Conservation (phyloP, 2,329 filamentous ascomycete genomes). For the Sclerotinia minor region DNA sequence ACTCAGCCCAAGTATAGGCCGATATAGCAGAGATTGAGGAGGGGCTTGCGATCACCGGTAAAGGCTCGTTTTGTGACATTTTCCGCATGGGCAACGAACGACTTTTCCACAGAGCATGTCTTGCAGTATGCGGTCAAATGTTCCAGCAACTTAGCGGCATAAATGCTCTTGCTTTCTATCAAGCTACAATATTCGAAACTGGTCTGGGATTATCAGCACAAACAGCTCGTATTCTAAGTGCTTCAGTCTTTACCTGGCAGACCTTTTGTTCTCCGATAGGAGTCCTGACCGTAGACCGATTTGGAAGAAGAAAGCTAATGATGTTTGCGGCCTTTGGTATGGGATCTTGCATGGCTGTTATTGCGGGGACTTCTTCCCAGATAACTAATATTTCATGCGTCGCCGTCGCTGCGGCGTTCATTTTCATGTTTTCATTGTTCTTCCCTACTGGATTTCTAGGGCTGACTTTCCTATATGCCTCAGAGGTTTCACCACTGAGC, state of each 20-base stretch:
- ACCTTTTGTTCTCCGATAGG: slow-evolving; percentile 39
- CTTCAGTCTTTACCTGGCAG: slow-evolving; percentile 45
- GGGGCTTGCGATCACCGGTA: slow-evolving; percentile 60
- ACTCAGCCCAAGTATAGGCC: slow-evolving; percentile 55
- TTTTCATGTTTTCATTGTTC: slow-evolving; percentile 56
- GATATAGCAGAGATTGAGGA: slow-evolving; percentile 57
- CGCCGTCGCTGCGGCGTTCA: slow-evolving; percentile 38
- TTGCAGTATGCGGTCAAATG: slow-evolving; percentile 52
- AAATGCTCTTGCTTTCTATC: slow-evolving; percentile 49
- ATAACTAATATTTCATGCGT: slow-evolving; percentile 32
- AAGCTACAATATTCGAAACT: slow-evolving; percentile 52
- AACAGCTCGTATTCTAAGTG: slow-evolving; percentile 55
- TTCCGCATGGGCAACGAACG: slow-evolving; percentile 54
- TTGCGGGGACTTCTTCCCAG: slow-evolving; percentile 41
- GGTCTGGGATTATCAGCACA: slow-evolving; percentile 49
- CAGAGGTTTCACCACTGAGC: slow-evolving; percentile 55
- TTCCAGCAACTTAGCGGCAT: slow-evolving; percentile 53
- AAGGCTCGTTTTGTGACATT: slow-evolving; percentile 45
- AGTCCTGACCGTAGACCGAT: slow-evolving; percentile 51
- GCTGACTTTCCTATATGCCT: slow-evolving; percentile 56
- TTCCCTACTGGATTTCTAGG: slow-evolving; percentile 54
- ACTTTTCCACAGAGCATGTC: slow-evolving; percentile 54
- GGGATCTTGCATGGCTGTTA: slow-evolving; percentile 65
- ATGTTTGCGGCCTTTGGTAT: slow-evolving; percentile 65
- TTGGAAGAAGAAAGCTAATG: slow-evolving; percentile 70